A percentile compares a stretch with the other conserved stretches of the same genome.
Conservation (phyloP, 1,139 yeast genomes). For the Meyerozyma sp. region DNA sequence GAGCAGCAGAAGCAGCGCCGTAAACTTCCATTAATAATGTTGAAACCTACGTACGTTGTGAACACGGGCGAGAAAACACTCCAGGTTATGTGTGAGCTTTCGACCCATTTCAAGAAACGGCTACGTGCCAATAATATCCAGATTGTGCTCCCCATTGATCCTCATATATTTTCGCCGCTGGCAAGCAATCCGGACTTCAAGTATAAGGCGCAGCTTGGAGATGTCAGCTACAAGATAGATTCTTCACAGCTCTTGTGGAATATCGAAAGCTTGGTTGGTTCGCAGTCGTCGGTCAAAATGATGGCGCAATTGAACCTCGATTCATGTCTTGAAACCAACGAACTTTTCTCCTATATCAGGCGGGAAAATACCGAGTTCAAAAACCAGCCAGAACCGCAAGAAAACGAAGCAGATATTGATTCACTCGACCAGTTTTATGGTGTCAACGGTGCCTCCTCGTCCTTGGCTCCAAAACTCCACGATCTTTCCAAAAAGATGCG, state of each 20-base stretch:
- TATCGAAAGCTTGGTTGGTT: conserved; percentile 53
- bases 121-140: conserved; percentile 28
- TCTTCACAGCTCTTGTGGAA: conserved; percentile 59
- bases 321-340: not conserved
- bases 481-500: conserved; percentile 10
- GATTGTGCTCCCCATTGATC: conserved; percentile 33
- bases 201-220: conserved; percentile 39
- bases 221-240: conserved; percentile 35
- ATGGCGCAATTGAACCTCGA: conserved; percentile 35
- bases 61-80: conserved; percentile 17
- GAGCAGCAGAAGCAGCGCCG: conserved; percentile 33
- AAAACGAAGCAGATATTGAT: conserved; percentile 10
- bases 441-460: conserved; percentile 29
- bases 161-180: conserved; percentile 24
- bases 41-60: conserved; percentile 31
- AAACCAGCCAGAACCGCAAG: conserved; percentile 1
- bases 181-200: conserved; percentile 21
- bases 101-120: conserved; percentile 30
- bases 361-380: not conserved
- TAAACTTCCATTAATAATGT: conserved; percentile 33
- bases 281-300: conserved; percentile 30
- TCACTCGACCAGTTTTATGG: conserved; percentile 41
- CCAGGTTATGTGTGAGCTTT: conserved; percentile 32
- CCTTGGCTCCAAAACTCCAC: conserved; percentile 18
- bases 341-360: not conserved